A percentile compares a stretch with the other conserved stretches of the same genome.
Conservation (phyloP, 2,329 filamentous ascomycete species). For the Trichoderma atrobrunneum region DNA sequence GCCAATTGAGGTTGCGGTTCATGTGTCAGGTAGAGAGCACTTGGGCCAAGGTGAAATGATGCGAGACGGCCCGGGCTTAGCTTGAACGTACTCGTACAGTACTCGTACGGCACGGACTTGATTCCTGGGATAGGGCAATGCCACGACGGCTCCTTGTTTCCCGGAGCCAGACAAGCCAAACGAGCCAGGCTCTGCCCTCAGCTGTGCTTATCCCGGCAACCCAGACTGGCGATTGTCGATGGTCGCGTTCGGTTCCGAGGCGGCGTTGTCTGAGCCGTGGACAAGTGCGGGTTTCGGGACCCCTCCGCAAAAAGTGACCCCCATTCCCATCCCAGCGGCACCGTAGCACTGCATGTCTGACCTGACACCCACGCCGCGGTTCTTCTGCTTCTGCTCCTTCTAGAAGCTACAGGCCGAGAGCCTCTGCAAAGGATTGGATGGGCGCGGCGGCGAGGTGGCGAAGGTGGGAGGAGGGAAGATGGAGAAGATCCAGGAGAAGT, state of each 20-base stretch:
- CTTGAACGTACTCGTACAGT: not conserved
- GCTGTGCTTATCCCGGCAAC: not conserved
- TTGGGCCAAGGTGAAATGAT: not conserved
- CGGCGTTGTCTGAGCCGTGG: not conserved
- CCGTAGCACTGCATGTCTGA: slow-evolving; percentile 10
- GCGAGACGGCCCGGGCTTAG: not conserved
- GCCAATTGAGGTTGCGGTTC: not conserved
- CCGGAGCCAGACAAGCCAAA: not conserved
- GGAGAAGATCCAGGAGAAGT: not conserved
- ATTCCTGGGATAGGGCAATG: not conserved
- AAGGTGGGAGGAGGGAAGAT: not conserved
- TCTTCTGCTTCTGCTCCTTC: not conserved
- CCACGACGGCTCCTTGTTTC: not conserved
- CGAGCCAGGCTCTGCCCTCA: not conserved
- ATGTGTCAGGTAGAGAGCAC: not conserved
- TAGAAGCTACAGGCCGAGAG: not conserved
- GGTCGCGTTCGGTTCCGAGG: slow-evolving; percentile 1
- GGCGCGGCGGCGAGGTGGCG: not conserved
- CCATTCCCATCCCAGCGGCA: not conserved
- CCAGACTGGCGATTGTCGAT: slow-evolving; percentile 1
- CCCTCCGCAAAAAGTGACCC: slow-evolving; percentile 6
- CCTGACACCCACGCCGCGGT: not conserved
- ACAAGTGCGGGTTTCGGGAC: not conserved
- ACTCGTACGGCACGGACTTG: not conserved
- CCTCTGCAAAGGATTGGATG: not conserved